Percentiles rank a stretch among this genome's conserved stretches.
Conservation (phyloP, 345 rosid species). For the Gossypioides kirkii region DNA sequence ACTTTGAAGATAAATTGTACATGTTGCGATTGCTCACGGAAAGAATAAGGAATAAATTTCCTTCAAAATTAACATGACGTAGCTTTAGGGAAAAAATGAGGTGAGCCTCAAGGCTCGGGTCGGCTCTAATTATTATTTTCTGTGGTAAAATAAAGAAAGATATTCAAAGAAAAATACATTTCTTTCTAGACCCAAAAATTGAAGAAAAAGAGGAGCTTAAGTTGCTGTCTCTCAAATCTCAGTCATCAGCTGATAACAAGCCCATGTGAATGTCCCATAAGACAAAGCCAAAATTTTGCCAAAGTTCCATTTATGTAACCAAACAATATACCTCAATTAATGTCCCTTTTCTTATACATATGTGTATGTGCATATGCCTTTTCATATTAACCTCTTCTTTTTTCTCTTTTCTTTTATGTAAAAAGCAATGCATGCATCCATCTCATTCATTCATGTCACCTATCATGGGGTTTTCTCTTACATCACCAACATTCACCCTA, state of each 20-base stretch:
- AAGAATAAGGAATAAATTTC: too few species aligned
- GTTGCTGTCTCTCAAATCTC: conserved; percentile 1
- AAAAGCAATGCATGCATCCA: conserved; percentile 12
- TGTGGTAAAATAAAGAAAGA: not conserved
- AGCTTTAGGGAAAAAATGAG: too few species aligned
- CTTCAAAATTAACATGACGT: too few species aligned
- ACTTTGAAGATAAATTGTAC: too few species aligned
- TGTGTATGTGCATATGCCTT: conserved; percentile 12
- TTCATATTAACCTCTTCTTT: conserved; percentile 32
- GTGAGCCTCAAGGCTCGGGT: too few species aligned
- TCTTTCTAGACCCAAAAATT: not conserved
- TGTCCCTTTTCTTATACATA: not conserved
- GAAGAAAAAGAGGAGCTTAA: not conserved
- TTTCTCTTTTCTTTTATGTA: not conserved
- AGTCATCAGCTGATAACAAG: conserved; percentile 13
- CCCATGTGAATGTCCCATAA: conserved; percentile 38
- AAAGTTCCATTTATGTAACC: not conserved
- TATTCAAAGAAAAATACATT: not conserved
- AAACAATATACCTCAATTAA: not conserved
- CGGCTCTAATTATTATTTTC: too few species aligned
- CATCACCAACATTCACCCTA: not conserved
- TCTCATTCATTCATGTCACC: conserved; percentile 24
- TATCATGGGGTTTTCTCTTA: conserved; percentile 10
- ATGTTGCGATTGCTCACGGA: too few species aligned
- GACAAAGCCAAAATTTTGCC: not conserved